Base-by-base conservation (phyloP, 768 basidiomycete genomes). In the Kwoniella europaea region DNA sequence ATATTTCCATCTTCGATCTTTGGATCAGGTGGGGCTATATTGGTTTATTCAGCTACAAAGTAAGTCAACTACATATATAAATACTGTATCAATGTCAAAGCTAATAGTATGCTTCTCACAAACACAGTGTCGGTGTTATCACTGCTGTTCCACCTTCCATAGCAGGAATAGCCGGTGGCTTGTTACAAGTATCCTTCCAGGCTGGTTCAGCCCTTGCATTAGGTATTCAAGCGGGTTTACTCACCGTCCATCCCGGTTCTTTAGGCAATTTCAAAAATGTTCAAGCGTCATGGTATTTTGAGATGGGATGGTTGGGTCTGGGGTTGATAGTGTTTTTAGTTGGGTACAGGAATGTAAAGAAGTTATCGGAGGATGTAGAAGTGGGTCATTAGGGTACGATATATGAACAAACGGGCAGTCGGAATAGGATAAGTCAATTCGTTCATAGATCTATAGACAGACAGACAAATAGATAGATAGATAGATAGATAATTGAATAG, bases 121-220 rank as follows among this genome's bases (percentile, higher is more conserved):
- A 4, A 46, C 16, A 18, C 55, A 78, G 71, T 63, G 75, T 79
- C 54, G 71, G 65, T 1, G 72, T 71, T 29, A 79, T 81, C 71
- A 76, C 72, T 13, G 58, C 76, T 9, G 74, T 71, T 4, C 76
- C 81, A 1, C 69, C 75, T 5, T 71, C 72, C 10, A 63, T 63
- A 44, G 68, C 76, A n/a, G 79, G 81, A 10, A 76, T 78, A n/a
- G 75, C 71, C 16, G 77, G 79, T 24, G 80, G 73, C 0, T 56
- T 80, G 27, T 70, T 82, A 13, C 76, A 79, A 63, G 68, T 68
- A 0, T 71, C 69, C 43, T 67, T 77, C 9, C 80, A 81, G 65
- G 57, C 68, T 1, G 78, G 76, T 0, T 64, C 63, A 35, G 76
- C 77, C 1, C 63, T 76, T 54, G 72, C 70, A 12, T 60, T 79